Evolutionary conservation across 768 basidiomycete genomes (phyloP).

Genomic region (Baorangia bicolor): DNA sequence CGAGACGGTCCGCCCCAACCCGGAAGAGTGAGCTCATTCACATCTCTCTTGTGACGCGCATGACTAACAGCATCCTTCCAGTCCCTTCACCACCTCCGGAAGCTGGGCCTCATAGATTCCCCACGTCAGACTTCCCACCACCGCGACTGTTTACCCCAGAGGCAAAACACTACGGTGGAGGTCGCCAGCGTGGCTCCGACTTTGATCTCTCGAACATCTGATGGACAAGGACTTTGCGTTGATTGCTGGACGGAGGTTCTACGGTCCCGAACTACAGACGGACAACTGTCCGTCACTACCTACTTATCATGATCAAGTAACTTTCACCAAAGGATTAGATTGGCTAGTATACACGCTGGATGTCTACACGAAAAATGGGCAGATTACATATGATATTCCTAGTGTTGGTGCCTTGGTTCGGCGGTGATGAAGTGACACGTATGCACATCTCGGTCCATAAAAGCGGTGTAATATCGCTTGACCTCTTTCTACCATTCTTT

Average conservation of each 20-base stretch:
- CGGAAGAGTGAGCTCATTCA: constrained; percentile 47
- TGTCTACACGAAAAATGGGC: not conserved
- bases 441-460: constrained; percentile 27
- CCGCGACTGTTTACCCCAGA: constrained; percentile 60
- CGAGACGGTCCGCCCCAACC: constrained; percentile 35
- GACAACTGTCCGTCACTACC: not conserved
- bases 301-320: not conserved
- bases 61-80: constrained; percentile 25
- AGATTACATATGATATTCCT: not conserved
- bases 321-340: not conserved
- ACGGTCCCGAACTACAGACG: not conserved
- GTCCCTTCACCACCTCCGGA: constrained; percentile 61
- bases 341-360: too few species aligned
- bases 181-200: constrained; percentile 65
- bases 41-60: not conserved
- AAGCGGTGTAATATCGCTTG: constrained; percentile 1
- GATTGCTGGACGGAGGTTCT: not conserved
- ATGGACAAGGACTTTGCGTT: not conserved
- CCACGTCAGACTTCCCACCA: constrained; percentile 74
- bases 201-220: constrained; percentile 54
- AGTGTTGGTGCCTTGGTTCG: not conserved
- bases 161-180: constrained; percentile 59
- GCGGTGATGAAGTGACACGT: constrained; percentile 26
- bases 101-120: constrained; percentile 70
- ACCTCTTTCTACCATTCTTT: constrained; percentile 2